Evolutionary conservation across 352 stramenopile genomes (phyloP), one percentile per base, ranked within the genome.

Genomic region (Chrysophaeum taylorii): DNA sequence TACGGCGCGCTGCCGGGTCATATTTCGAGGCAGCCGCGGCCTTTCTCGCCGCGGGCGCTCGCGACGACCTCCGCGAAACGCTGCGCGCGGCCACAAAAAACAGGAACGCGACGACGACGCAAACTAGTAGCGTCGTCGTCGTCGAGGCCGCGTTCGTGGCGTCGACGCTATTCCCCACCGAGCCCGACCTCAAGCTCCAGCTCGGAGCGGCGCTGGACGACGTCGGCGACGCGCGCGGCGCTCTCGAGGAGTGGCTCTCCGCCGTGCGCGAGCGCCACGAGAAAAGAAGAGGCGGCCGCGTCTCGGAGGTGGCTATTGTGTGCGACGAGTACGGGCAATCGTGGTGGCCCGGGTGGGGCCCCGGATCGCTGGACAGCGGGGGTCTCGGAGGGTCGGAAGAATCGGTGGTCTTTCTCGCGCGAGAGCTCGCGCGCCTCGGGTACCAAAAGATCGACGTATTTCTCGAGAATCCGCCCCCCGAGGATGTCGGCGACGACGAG

Each of bases 401-500:
- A 78, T 86, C 89, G 0, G 89, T 95, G 0, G 83, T 95, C 25
- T 94, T 92, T 69, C 70, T 96, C 18, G 75, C 88, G 2, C 71
- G 77, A 0, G 87, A 93, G 67, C 78, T 96, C 0, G 80, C 80
- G 4, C 73, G 76, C 15, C 79, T 91, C 16, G 89, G 89, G 0
- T 94, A 91, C 76, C 84, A n/a, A n/a, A n/a, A 75, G 76, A 86
- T 96, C 27, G 84, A 93, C 70, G 80, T 96, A 0, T 96, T 93
- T 48, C 85, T 75, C 0, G 81, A 94, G 64, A 83, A 85, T 23
- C 75, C 83, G 0, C 35, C 42, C 0, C 48, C 81, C 33, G 85
- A n/a, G n/a, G n/a, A 93, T 57, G 48, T 79, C 9, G 79, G 70
- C 27, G 29, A 71, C 0, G 68, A 64, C 37, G 35, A 68, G n/a